phyloP scores from a whole-genome alignment of 2,329 filamentous ascomycete species.

The Fusarium pininemorale region DNA sequence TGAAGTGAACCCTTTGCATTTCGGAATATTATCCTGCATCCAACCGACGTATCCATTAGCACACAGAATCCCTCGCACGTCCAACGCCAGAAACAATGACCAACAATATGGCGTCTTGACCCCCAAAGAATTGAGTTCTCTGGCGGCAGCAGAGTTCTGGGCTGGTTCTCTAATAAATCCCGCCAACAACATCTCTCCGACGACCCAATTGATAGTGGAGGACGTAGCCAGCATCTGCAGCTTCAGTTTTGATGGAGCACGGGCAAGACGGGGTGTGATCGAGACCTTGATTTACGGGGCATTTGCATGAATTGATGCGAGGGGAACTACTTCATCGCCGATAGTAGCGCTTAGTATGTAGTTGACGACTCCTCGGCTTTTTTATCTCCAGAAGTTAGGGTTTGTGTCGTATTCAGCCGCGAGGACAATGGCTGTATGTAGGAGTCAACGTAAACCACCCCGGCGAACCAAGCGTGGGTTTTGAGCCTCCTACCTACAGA shows the following conservation, averaged over 20 bases:
- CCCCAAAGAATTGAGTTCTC: conserved; percentile 33
- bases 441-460: background rate
- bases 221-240: background rate
- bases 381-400: conserved; percentile 26
- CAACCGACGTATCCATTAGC: background rate
- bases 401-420: conserved; percentile 11
- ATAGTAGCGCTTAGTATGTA: conserved; percentile 6
- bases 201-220: conserved; percentile 18
- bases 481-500: background rate
- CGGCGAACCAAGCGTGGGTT: conserved; percentile 11
- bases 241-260: background rate
- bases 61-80: background rate
- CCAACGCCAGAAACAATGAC: conserved; percentile 19
- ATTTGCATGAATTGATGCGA: conserved; percentile 6
- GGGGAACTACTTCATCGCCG: conserved; percentile 1
- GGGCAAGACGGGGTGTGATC: conserved; percentile 8
- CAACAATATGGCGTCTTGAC: conserved; percentile 6
- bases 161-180: background rate
- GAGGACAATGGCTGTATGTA: background rate
- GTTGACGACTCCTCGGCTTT: background rate
- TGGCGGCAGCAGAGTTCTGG: conserved; percentile 29
- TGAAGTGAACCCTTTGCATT: background rate
- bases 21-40: background rate
- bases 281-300: conserved; percentile 20
- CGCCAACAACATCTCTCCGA: conserved; percentile 17